Evolutionary conservation across 2,329 filamentous ascomycete species (phyloP).

Genomic region (Raffaelea albimanens): DNA sequence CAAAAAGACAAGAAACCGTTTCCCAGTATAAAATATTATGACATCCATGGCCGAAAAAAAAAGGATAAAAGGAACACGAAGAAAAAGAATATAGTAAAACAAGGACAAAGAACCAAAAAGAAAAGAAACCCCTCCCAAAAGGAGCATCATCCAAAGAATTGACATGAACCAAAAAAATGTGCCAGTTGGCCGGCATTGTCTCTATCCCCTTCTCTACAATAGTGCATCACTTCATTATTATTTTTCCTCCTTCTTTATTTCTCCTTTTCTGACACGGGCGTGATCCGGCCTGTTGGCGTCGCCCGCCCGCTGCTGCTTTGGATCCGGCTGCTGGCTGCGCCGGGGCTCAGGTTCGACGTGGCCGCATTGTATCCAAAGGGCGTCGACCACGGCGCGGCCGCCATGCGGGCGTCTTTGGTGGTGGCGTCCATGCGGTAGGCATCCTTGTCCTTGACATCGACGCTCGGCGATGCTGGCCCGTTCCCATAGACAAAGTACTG

Average conservation of each 20-base stretch:
- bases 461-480: slow-evolving; percentile 29
- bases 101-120: neutral
- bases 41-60: neutral
- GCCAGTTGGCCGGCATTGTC: too few species aligned
- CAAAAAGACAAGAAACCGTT: too few species aligned
- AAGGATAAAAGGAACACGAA: neutral
- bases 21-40: too few species aligned
- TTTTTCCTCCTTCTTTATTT: neutral
- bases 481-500: slow-evolving; percentile 66
- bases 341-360: slow-evolving; percentile 12
- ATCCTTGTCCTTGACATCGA: neutral
- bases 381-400: slow-evolving; percentile 20
- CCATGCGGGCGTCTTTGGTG: too few species aligned
- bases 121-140: neutral
- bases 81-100: neutral
- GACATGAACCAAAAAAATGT: neutral
- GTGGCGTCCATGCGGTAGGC: neutral
- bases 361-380: slow-evolving; percentile 9
- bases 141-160: neutral
- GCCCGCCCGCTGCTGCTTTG: slow-evolving; percentile 22
- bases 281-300: slow-evolving; percentile 29
- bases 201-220: too few species aligned
- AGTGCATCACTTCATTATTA: too few species aligned
- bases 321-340: slow-evolving; percentile 19
- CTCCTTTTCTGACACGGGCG: slow-evolving; percentile 24